phyloP scores from a whole-genome alignment of 1,139 yeast species.

The Cylindricascospora bacillispora region DNA sequence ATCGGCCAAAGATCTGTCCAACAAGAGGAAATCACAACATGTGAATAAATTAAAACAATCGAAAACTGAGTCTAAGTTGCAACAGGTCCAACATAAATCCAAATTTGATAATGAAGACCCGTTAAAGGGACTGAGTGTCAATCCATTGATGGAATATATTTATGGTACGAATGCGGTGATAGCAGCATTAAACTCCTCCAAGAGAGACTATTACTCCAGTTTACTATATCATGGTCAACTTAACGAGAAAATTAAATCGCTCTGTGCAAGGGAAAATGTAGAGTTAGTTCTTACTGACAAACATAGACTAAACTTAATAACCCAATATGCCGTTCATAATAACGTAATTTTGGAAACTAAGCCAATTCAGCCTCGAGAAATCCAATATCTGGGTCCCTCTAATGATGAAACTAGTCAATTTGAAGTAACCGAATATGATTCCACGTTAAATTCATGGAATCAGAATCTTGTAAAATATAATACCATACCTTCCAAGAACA shows the following conservation, averaged over 20 bases:
- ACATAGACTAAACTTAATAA: constrained; percentile 46
- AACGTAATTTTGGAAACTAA: constrained; percentile 64
- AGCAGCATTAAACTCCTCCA: constrained; percentile 51
- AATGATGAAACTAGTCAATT: constrained; percentile 19
- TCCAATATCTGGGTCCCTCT: constrained; percentile 27
- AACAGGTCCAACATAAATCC: constrained; percentile 8
- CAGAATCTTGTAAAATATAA: too few relatives aligned
- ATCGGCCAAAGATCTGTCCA: constrained; percentile 12
- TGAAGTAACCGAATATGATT: constrained; percentile 6
- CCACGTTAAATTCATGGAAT: too few relatives aligned
- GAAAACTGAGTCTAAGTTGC: constrained; percentile 6
- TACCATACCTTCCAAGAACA: constrained; percentile 10
- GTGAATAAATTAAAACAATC: constrained; percentile 7
- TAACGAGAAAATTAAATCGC: constrained; percentile 29
- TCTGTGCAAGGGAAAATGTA: constrained; percentile 38
- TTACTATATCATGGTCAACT: constrained; percentile 38
- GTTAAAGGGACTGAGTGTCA: too few relatives aligned
- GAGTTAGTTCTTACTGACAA: constrained; percentile 35
- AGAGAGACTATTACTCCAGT: constrained; percentile 40
- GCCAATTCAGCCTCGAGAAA: constrained; percentile 37
- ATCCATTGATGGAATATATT: constrained; percentile 52
- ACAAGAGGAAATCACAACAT: constrained; percentile 11
- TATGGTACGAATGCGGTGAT: constrained; percentile 68
- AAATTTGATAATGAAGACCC: constrained; percentile 6
- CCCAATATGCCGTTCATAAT: constrained; percentile 69